These are phyloP conservation scores for Tetracladium maxilliforme DNA, from an alignment of 2,329 filamentous ascomycete species.

Conservation along the genomic window DNA sequence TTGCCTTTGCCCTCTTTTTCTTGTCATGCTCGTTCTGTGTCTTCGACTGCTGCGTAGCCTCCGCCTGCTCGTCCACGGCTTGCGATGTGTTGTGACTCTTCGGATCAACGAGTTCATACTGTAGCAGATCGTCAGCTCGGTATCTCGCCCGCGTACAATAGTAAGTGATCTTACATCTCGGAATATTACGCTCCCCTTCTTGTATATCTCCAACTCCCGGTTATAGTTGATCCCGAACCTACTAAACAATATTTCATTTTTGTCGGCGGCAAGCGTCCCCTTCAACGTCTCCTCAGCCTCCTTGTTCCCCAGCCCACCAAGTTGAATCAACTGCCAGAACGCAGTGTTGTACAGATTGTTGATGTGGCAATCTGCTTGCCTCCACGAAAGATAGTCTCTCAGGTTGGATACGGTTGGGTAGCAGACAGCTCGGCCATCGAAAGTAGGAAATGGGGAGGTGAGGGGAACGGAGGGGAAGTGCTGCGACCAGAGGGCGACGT, in stretches of 20 bases:
- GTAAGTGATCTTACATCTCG: slow-evolving; percentile 39
- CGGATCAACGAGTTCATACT: slow-evolving; percentile 60
- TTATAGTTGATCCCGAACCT: slow-evolving; percentile 94
- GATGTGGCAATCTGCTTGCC: slow-evolving; percentile 94
- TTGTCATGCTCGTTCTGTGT: slow-evolving; percentile 72
- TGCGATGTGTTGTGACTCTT: slow-evolving; percentile 19
- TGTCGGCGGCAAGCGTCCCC: slow-evolving; percentile 76
- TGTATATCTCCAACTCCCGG: slow-evolving; percentile 83
- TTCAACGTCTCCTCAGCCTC: slow-evolving; percentile 73
- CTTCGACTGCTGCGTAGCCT: slow-evolving; percentile 47
- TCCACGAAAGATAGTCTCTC: slow-evolving; percentile 91
- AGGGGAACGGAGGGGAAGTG: slow-evolving; percentile 62
- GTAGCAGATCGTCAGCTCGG: too few species aligned
- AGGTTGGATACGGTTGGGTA: slow-evolving; percentile 76
- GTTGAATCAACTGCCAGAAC: slow-evolving; percentile 79
- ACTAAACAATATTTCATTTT: slow-evolving; percentile 90
- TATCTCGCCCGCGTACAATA: neutral
- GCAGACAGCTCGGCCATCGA: slow-evolving; percentile 81
- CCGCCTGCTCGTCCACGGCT: slow-evolving; percentile 20
- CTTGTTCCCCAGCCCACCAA: slow-evolving; percentile 58
- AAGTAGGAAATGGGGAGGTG: slow-evolving; percentile 65
- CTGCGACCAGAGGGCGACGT: slow-evolving; percentile 64
- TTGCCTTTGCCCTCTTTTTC: slow-evolving; percentile 69
- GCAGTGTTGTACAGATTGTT: slow-evolving; percentile 98
- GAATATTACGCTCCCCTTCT: slow-evolving; percentile 84